These are phyloP conservation scores for Epichloe scottii DNA, from an alignment of 2,329 filamentous ascomycete species.

Conservation along the genomic window DNA sequence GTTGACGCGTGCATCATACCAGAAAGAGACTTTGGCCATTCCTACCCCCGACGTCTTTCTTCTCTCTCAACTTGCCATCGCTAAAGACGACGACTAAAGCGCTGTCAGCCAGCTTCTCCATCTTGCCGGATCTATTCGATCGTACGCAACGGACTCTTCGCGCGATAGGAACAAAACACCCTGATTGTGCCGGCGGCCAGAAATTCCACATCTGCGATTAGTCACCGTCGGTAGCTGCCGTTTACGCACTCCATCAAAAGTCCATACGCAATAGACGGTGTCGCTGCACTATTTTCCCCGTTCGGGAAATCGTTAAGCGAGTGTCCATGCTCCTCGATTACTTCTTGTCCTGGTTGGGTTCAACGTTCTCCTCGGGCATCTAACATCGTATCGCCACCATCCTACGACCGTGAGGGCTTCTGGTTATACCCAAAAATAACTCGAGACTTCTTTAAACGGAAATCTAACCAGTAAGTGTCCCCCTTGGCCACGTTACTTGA, in stretches of 20 bases:
- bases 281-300: background rate
- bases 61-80: background rate
- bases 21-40: background rate
- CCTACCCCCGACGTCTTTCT: background rate
- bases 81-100: background rate
- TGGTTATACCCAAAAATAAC: background rate
- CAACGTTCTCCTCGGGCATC: background rate
- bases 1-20: background rate
- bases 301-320: background rate
- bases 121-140: background rate
- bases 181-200: background rate
- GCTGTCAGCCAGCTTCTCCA: background rate
- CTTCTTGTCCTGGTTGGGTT: background rate
- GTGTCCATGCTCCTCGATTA: background rate
- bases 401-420: background rate
- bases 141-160: background rate
- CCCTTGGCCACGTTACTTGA: background rate
- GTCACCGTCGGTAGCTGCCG: background rate
- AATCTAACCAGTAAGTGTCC: background rate
- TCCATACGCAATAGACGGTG: background rate
- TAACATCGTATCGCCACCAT: background rate
- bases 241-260: background rate
- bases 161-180: background rate
- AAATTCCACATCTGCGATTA: background rate
- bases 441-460: background rate